Evolutionary conservation across 805 yeast genomes (phyloP).

Genomic region (Spathaspora sp.): DNA sequence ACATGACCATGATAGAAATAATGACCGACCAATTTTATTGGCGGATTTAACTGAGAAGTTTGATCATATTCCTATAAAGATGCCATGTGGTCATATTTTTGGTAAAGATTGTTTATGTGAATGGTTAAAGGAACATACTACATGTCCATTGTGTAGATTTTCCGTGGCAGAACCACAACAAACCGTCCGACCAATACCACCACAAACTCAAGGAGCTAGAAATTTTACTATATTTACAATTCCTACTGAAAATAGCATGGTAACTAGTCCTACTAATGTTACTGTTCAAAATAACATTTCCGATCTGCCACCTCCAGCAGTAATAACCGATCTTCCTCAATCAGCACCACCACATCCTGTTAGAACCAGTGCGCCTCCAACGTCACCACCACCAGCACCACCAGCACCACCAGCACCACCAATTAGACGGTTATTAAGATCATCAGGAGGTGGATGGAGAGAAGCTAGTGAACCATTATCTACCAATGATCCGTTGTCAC

Average conservation of each 20-base stretch:
- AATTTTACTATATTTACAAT: constrained; percentile 29
- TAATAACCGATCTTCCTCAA: not conserved
- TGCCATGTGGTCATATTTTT: constrained; percentile 87
- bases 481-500: constrained; percentile 2
- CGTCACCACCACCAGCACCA: not conserved
- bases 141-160: constrained; percentile 85
- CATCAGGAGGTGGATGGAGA: constrained; percentile 1
- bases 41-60: constrained; percentile 17
- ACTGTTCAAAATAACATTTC: constrained; percentile 5
- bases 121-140: constrained; percentile 72
- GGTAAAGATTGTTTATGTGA: constrained; percentile 81
- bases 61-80: constrained; percentile 60
- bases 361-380: not conserved
- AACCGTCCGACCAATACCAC: not conserved
- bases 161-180: constrained; percentile 31
- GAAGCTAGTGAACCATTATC: constrained; percentile 1
- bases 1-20: not conserved
- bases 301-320: constrained; percentile 1
- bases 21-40: constrained; percentile 10
- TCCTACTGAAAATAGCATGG: constrained; percentile 14
- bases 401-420: not conserved
- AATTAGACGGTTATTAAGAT: constrained; percentile 3
- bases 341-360: not conserved
- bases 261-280: constrained; percentile 21
- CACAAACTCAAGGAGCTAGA: constrained; percentile 1